Evolutionary conservation across 1,139 yeast species (phyloP).

Genomic region (Candida tetrigidarum): DNA sequence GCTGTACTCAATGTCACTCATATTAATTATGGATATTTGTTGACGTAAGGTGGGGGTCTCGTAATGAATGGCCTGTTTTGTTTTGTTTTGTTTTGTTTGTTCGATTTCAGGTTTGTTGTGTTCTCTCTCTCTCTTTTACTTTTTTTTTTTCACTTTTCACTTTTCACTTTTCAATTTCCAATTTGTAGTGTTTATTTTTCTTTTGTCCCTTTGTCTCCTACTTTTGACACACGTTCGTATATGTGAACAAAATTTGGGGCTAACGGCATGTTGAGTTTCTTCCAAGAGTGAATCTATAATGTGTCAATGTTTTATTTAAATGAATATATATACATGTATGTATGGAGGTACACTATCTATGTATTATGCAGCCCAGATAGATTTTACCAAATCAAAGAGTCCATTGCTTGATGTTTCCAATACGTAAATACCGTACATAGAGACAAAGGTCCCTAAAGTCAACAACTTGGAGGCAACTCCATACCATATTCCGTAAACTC

Average conservation of each 20-base stretch:
- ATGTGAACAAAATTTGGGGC: no score
- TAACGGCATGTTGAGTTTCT: no score
- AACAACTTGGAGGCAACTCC: conserved; percentile 63
- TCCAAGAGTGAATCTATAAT: no score
- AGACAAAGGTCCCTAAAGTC: conserved; percentile 63
- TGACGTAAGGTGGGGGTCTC: neutral
- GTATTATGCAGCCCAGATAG: conserved; percentile 42
- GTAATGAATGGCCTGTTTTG: neutral
- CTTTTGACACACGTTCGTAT: neutral
- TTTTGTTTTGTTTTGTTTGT: neutral
- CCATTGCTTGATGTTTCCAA: conserved; percentile 61
- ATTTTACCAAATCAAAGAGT: conserved; percentile 47
- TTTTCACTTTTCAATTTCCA: neutral
- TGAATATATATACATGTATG: no score
- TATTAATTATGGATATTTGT: neutral
- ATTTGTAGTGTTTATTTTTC: neutral
- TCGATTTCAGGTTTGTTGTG: neutral
- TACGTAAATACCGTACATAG: conserved; percentile 69
- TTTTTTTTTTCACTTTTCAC: neutral
- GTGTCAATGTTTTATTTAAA: no score
- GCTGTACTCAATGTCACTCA: conserved; percentile 13
- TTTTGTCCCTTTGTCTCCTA: neutral
- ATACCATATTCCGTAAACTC: conserved; percentile 74
- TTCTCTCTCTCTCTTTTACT: neutral
- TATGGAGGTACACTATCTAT: neutral